These are phyloP conservation scores for Stygiomarasmius scandens DNA, from an alignment of 1,284 basidiomycete genomes.

Conservation along the genomic window DNA sequence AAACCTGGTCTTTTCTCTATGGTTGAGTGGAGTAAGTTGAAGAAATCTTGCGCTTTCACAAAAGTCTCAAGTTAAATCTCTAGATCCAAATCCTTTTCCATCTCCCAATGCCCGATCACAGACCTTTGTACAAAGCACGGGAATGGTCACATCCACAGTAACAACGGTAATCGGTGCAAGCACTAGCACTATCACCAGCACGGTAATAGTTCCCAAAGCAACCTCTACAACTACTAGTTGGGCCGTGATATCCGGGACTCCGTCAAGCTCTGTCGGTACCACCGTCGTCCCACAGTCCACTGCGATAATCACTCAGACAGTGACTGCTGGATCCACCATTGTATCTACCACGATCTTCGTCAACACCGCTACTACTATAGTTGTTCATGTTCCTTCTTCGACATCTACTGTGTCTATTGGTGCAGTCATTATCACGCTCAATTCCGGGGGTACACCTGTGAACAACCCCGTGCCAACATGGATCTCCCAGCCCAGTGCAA, in stretches of 20 bases:
- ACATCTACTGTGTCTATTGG: constrained; percentile 12
- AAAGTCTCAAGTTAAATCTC: background rate
- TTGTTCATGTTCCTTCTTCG: constrained; percentile 9
- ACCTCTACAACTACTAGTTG: constrained; percentile 9
- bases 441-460: constrained; percentile 15
- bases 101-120: constrained; percentile 12
- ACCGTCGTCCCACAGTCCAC: constrained; percentile 8
- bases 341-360: background rate
- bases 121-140: constrained; percentile 15
- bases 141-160: constrained; percentile 2
- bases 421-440: constrained; percentile 9
- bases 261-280: too few relatives aligned
- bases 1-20: background rate
- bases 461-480: constrained; percentile 13
- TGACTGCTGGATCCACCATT: too few relatives aligned
- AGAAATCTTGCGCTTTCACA: background rate
- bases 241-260: too few relatives aligned
- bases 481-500: constrained; percentile 9
- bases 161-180: constrained; percentile 6
- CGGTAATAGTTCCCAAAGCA: constrained; percentile 14
- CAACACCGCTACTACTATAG: constrained; percentile 13
- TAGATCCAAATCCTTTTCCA: constrained; percentile 19
- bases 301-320: background rate
- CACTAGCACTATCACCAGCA: constrained; percentile 13
- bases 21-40: constrained; percentile 7